These are phyloP conservation scores for Quercus bicolor DNA, from an alignment of 306 rosid genomes.

Conservation along the genomic window DNA sequence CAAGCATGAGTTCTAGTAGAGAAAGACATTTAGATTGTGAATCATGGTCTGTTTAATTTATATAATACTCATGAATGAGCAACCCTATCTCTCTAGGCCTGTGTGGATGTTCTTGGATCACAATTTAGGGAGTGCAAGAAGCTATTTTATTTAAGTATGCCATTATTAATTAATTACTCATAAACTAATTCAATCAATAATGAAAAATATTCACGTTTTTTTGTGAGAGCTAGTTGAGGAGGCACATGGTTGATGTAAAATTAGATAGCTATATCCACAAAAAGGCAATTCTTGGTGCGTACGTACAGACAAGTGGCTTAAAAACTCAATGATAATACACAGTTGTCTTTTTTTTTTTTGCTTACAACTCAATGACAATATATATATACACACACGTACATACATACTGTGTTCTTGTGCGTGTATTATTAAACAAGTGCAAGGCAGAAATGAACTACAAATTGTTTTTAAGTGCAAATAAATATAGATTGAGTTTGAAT, in stretches of 20 bases:
- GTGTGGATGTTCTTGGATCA: conserved; percentile 49
- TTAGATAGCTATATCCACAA: conserved; percentile 14
- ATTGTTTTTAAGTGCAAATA: not conserved
- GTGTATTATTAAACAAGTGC: conserved; percentile 14
- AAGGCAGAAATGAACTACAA: conserved; percentile 16
- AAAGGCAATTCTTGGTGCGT: conserved; percentile 47
- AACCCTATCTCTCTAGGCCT: conserved; percentile 23
- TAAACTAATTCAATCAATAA: conserved; percentile 15
- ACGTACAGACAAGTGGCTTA: not conserved
- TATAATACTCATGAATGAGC: conserved; percentile 1
- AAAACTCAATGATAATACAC: not conserved
- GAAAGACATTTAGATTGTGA: not conserved
- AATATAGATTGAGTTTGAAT: not conserved
- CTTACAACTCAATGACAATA: not conserved
- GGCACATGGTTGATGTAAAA: conserved; percentile 21
- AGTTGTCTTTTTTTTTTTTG: too few relatives aligned
- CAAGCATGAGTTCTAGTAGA: not conserved
- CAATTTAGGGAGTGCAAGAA: conserved; percentile 37
- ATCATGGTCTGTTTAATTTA: not conserved
- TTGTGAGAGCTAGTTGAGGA: conserved; percentile 1
- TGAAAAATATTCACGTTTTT: not conserved
- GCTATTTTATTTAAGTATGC: not conserved
- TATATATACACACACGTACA: not conserved
- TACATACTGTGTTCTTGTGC: not conserved
- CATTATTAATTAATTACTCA: not conserved